Conservation (phyloP, 768 basidiomycete species). For the Leucosporidium scottii region DNA sequence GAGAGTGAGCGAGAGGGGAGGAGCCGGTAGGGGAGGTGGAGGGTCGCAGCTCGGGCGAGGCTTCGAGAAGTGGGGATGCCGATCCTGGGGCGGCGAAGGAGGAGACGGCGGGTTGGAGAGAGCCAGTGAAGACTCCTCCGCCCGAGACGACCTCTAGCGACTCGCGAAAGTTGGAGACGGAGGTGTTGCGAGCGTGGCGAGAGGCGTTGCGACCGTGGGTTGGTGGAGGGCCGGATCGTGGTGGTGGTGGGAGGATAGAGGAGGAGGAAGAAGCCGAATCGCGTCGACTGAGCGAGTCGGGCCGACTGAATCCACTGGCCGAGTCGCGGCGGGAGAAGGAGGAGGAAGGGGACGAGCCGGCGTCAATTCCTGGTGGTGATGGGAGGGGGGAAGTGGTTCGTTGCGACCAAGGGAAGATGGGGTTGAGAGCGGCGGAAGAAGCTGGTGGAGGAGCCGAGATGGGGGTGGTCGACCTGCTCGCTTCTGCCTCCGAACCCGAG, state of each 20-base stretch:
- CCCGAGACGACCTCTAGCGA: conserved; percentile 88
- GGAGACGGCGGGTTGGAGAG: conserved; percentile 18
- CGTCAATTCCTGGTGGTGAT: neutral
- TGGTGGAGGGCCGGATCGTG: conserved; percentile 1
- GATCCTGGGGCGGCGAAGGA: conserved; percentile 12
- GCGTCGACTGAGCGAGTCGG: no score
- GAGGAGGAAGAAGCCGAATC: neutral
- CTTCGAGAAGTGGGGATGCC: neutral
- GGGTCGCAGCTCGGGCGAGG: neutral
- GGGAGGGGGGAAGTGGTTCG: neutral
- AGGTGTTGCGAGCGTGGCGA: conserved; percentile 75
- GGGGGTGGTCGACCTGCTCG: neutral
- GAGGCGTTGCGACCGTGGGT: conserved; percentile 49
- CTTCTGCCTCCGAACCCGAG: neutral
- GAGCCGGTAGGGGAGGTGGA: neutral
- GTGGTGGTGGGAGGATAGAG: conserved; percentile 11
- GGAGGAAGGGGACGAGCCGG: neutral
- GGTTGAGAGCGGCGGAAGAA: neutral
- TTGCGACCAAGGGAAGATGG: neutral
- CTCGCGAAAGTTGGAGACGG: conserved; percentile 81
- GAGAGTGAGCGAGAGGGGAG: neutral
- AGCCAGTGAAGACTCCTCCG: neutral
- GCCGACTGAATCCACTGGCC: no score
- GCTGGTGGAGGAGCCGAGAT: neutral
- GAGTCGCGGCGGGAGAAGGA: no score